Conservation (phyloP, 805 yeast genomes). For the Candida rishiriensis region DNA sequence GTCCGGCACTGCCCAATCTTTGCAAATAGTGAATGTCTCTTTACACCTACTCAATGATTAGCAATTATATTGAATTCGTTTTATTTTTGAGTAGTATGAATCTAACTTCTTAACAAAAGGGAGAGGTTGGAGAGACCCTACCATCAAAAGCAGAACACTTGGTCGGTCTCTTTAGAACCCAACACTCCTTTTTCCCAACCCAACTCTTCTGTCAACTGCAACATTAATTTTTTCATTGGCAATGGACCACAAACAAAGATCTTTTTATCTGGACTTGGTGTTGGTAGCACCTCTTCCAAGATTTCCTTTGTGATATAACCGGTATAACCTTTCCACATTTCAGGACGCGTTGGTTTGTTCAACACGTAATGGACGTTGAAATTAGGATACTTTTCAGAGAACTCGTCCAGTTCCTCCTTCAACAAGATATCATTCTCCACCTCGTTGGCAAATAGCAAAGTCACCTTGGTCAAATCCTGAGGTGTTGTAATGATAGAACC, state of each 20-base stretch:
- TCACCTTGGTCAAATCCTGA: conserved; percentile 56
- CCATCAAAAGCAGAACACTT: conserved; percentile 32
- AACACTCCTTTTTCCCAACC: conserved; percentile 50
- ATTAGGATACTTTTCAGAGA: conserved; percentile 57
- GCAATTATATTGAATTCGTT: no score
- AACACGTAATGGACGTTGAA: conserved; percentile 59
- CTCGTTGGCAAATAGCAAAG: conserved; percentile 67
- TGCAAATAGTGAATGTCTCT: no score
- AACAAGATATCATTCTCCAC: conserved; percentile 72
- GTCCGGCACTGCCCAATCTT: no score
- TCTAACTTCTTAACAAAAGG: not conserved
- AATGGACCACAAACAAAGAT: conserved; percentile 74
- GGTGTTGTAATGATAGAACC: conserved; percentile 67
- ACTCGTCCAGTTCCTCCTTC: conserved; percentile 68
- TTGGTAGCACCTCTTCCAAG: conserved; percentile 50
- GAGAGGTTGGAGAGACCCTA: conserved; percentile 5
- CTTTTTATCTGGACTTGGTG: conserved; percentile 43
- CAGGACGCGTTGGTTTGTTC: conserved; percentile 38
- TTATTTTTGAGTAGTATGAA: conserved; percentile 1
- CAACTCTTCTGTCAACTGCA: conserved; percentile 47
- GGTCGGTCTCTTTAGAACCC: conserved; percentile 30
- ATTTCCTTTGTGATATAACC: conserved; percentile 62
- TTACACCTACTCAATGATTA: no score
- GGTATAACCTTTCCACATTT: conserved; percentile 52
- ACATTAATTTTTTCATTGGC: conserved; percentile 54